phyloP scores from a whole-genome alignment of 441 rosid genomes.

The Raphanus hybrid region DNA sequence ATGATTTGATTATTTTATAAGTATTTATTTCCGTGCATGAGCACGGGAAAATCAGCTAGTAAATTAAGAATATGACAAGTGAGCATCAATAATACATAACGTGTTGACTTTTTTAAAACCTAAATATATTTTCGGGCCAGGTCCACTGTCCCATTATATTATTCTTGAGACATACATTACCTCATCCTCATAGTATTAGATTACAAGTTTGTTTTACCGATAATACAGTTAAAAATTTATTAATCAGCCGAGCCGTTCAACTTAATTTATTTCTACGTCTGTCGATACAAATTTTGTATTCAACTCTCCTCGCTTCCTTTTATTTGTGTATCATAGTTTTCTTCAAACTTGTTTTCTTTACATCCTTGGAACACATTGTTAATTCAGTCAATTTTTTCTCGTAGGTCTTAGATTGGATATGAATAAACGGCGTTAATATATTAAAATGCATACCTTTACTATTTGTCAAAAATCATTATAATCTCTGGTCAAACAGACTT shows the following conservation, averaged over 20 bases:
- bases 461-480: not conserved
- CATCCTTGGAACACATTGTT: not conserved
- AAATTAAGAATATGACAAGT: conserved; percentile 29
- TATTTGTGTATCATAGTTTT: not conserved
- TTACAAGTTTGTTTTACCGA: not conserved
- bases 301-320: not conserved
- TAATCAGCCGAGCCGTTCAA: not conserved
- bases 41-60: too few relatives aligned
- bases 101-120: conserved; percentile 23
- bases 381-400: not conserved
- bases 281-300: not conserved
- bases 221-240: not conserved
- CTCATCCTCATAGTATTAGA: not conserved
- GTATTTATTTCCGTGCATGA: too few relatives aligned
- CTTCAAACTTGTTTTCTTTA: not conserved
- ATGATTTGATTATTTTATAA: too few relatives aligned
- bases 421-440: not conserved
- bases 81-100: conserved; percentile 28
- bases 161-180: conserved; percentile 6
- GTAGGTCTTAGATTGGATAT: not conserved
- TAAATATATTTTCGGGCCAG: not conserved
- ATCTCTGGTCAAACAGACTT: not conserved
- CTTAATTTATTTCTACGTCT: not conserved
- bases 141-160: conserved; percentile 4
- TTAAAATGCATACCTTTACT: not conserved